These are phyloP conservation scores for Auricularia sp. DNA, from an alignment of 768 basidiomycete species.

Conservation along the genomic window DNA sequence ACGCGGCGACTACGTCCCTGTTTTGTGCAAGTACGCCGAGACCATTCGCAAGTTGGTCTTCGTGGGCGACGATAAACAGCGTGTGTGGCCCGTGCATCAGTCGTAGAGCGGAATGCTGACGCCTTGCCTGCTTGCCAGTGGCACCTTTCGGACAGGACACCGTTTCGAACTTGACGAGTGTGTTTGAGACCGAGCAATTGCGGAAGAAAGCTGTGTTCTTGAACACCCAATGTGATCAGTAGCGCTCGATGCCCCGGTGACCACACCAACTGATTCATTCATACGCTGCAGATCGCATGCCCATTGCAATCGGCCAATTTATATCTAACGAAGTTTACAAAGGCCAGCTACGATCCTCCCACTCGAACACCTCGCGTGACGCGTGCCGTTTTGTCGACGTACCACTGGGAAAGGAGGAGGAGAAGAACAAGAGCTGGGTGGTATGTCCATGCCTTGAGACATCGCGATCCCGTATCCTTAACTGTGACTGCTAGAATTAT, in stretches of 20 bases:
- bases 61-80: constrained; percentile 46
- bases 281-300: constrained; percentile 60
- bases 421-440: constrained; percentile 34
- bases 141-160: constrained; percentile 74
- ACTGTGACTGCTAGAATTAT: constrained; percentile 39
- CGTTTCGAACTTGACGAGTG: constrained; percentile 51
- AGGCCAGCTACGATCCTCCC: constrained; percentile 43
- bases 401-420: constrained; percentile 28
- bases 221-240: constrained; percentile 59
- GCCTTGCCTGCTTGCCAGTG: constrained; percentile 32
- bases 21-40: constrained; percentile 20
- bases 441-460: constrained; percentile 20
- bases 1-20: constrained; percentile 33
- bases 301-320: constrained; percentile 63
- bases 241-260: not conserved
- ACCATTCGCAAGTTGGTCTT: constrained; percentile 37
- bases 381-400: constrained; percentile 62
- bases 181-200: constrained; percentile 69
- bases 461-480: not conserved
- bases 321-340: constrained; percentile 64
- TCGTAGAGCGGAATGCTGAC: not conserved
- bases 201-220: constrained; percentile 41
- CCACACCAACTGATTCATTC: not conserved
- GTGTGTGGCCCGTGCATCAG: constrained; percentile 21
- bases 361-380: constrained; percentile 30